Conservation (phyloP, 495 filamentous ascomycete species). For the Viridothelium virens region DNA sequence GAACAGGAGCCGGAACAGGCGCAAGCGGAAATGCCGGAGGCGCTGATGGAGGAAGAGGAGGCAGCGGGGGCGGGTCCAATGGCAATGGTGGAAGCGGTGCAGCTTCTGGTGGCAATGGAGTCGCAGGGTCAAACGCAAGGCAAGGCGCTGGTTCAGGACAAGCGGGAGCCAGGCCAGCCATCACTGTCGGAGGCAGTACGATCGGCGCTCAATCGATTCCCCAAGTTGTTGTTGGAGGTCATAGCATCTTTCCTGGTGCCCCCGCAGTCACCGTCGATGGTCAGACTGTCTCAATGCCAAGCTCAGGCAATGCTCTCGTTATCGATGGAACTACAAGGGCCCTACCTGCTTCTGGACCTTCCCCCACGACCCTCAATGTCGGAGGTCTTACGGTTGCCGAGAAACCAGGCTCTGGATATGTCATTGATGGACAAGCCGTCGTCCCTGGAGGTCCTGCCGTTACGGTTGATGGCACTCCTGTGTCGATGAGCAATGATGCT, state of each 20-base stretch:
- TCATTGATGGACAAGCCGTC: conserved; percentile 19
- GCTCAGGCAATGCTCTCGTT: conserved; percentile 11
- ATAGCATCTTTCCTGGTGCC: conserved; percentile 11
- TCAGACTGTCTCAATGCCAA: conserved; percentile 7
- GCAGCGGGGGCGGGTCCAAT: conserved; percentile 1
- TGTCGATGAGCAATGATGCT: conserved; percentile 2
- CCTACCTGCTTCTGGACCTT: background rate
- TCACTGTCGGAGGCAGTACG: conserved; percentile 16
- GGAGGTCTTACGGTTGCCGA: background rate
- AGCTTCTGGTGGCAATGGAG: background rate
- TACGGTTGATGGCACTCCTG: conserved; percentile 20
- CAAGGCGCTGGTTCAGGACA: conserved; percentile 6
- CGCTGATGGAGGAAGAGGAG: no score
- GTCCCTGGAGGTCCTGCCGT: conserved; percentile 25
- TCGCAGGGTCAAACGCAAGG: background rate
- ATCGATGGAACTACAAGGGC: conserved; percentile 12
- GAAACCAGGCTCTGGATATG: conserved; percentile 2
- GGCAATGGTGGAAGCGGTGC: background rate
- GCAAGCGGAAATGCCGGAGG: background rate
- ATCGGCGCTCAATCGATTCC: conserved; percentile 16
- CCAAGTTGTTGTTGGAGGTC: conserved; percentile 14
- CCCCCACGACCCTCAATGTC: background rate
- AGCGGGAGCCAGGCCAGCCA: conserved; percentile 1
- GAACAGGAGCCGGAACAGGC: background rate
- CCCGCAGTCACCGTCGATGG: conserved; percentile 12